Evolutionary conservation across 164 flowering plant genomes (phyloP).

Genomic region (Sextonia rubra): DNA sequence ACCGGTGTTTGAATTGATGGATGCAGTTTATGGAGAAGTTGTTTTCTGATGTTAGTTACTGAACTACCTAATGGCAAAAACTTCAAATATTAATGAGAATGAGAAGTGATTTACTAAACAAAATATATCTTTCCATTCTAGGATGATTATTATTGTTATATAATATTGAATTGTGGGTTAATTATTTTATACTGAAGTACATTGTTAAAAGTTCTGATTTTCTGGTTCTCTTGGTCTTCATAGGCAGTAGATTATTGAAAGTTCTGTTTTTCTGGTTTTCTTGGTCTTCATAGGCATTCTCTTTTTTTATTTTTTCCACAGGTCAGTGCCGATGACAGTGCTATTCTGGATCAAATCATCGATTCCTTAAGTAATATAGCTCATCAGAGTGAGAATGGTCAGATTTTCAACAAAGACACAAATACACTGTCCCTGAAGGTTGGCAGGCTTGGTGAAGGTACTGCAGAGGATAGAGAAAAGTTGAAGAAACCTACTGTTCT

Average conservation of each 20-base stretch:
- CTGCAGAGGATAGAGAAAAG: conserved; percentile 13
- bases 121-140: background rate
- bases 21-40: too few species aligned
- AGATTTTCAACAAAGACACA: conserved; percentile 16
- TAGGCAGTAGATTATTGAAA: background rate
- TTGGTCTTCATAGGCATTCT: conserved; percentile 5
- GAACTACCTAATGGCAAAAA: too few species aligned
- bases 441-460: conserved; percentile 50
- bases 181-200: background rate
- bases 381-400: conserved; percentile 31
- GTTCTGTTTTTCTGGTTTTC: background rate
- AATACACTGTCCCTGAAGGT: conserved; percentile 52
- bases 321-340: conserved; percentile 83
- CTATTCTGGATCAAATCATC: conserved; percentile 66
- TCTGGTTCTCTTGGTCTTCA: conserved; percentile 1
- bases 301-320: conserved; percentile 23
- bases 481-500: conserved; percentile 43
- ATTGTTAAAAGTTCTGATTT: background rate
- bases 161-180: background rate
- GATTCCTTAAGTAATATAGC: conserved; percentile 78
- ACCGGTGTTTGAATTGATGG: too few species aligned
- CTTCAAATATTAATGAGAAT: too few species aligned
- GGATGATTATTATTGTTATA: background rate
- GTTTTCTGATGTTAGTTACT: too few species aligned
- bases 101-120: background rate